Percentiles rank a stretch among this genome's conserved stretches.
These are phyloP conservation scores for Arxiozyma heterogenica DNA, from an alignment of 1,139 yeast species.

Conservation along the genomic window DNA sequence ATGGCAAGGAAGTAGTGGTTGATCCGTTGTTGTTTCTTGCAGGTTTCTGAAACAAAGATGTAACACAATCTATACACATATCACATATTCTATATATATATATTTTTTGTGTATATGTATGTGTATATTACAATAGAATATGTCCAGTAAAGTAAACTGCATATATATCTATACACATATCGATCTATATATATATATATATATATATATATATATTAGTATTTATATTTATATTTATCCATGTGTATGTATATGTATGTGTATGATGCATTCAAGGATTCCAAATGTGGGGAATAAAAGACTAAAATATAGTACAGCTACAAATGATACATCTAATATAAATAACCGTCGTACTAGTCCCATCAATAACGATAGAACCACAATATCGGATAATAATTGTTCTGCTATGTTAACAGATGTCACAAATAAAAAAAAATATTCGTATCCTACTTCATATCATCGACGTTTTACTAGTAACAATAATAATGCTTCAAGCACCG, in stretches of 20 bases:
- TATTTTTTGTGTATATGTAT: too few species aligned
- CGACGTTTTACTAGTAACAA: neutral
- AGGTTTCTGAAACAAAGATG: neutral
- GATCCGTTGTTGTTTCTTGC: too few species aligned
- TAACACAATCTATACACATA: neutral
- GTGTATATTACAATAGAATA: neutral
- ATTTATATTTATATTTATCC: too few species aligned
- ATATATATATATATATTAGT: too few species aligned
- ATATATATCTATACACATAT: too few species aligned
- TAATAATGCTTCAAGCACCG: neutral
- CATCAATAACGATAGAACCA: neutral
- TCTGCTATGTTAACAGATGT: constrained; percentile 7
- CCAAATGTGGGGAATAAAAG: neutral
- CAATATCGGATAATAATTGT: neutral
- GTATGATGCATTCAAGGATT: constrained; percentile 1
- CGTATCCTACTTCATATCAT: neutral
- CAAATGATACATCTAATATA: neutral
- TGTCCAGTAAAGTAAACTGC: neutral
- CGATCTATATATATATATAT: neutral
- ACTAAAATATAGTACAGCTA: neutral
- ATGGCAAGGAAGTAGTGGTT: too few species aligned
- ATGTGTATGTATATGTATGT: neutral
- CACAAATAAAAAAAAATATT: constrained; percentile 6
- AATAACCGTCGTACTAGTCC: neutral
- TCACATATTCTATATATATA: too few species aligned